Evolutionary conservation across 176 grass and related monocot species (phyloP).

Genomic region (Stipa capillata): DNA sequence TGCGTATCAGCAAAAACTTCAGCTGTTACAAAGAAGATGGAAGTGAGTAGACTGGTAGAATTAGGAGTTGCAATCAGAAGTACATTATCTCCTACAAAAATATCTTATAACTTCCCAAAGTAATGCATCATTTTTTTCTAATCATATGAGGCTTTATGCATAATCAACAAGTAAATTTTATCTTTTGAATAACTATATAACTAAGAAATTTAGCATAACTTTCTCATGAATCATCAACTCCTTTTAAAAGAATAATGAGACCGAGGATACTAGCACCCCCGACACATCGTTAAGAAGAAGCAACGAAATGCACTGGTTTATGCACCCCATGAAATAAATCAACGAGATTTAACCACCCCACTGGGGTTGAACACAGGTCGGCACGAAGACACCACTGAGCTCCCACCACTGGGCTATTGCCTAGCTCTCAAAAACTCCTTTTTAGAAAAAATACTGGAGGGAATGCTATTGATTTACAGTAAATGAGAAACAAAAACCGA

Average conservation of each 20-base stretch:
- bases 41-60: neutral
- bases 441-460: neutral
- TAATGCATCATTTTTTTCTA: neutral
- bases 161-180: neutral
- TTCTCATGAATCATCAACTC: neutral
- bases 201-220: neutral
- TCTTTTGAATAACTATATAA: neutral
- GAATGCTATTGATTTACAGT: neutral
- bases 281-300: no score
- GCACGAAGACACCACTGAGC: no score
- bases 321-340: no score
- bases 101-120: neutral
- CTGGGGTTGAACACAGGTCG: no score
- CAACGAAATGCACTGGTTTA: no score
- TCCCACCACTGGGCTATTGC: no score
- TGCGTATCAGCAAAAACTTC: constrained; percentile 69
- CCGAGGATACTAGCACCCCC: no score
- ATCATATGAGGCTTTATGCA: neutral
- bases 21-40: constrained; percentile 40
- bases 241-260: no score
- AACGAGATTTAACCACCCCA: no score
- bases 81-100: neutral
- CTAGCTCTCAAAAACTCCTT: no score
- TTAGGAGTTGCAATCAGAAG: neutral
- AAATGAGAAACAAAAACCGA: constrained; percentile 13